Evolutionary conservation across 345 rosid species (phyloP).

Genomic region (Geranium brycei): DNA sequence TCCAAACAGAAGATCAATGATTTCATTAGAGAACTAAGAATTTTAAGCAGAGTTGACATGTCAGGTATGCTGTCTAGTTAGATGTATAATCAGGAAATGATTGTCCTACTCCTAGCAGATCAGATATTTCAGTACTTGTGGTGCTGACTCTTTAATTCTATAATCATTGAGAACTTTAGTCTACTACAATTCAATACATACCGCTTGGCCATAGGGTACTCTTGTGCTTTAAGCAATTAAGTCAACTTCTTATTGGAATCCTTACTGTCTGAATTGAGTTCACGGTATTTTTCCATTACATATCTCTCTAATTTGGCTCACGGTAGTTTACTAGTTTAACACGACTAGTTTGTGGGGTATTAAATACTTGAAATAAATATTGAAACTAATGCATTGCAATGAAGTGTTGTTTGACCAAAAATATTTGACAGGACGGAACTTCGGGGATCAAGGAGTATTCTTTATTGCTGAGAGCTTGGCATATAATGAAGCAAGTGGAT

Average conservation of each 20-base stretch:
- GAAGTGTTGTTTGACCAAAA: constrained; percentile 11
- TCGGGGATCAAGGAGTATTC: constrained; percentile 89
- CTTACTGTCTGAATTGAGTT: no score
- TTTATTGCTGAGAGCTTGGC: constrained; percentile 83
- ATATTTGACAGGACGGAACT: constrained; percentile 54
- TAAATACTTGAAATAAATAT: neutral
- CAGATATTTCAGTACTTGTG: neutral
- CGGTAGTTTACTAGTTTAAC: neutral
- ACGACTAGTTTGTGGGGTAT: neutral
- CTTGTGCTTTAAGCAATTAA: no score
- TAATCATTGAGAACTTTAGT: neutral
- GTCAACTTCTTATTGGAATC: no score
- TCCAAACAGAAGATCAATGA: constrained; percentile 73
- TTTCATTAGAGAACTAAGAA: constrained; percentile 66
- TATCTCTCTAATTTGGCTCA: no score
- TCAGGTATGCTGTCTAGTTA: constrained; percentile 43
- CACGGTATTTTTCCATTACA: no score
- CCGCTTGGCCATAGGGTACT: no score
- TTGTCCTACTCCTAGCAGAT: neutral
- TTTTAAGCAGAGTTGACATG: constrained; percentile 77
- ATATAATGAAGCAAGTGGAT: constrained; percentile 60
- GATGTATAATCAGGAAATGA: neutral
- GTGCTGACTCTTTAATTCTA: neutral
- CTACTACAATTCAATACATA: neutral
- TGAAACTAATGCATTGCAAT: neutral